A percentile compares a stretch with the other conserved stretches of the same genome.
Evolutionary conservation across 1,284 basidiomycete genomes (phyloP).

Genomic region (Boletellus sp.): DNA sequence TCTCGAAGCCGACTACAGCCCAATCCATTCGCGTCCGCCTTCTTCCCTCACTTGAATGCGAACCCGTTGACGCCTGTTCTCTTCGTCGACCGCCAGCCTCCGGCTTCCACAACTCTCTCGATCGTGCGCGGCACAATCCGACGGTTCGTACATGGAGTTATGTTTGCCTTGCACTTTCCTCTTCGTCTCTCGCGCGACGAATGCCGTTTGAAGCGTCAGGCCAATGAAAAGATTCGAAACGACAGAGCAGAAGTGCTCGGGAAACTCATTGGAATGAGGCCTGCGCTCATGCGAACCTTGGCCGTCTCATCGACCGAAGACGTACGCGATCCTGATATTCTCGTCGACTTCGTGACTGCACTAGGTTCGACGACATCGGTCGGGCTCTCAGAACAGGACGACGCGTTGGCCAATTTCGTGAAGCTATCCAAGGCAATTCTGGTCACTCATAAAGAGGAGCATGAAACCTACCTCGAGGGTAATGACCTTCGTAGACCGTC

Average conservation of each 20-base stretch:
- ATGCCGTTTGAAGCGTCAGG: constrained; percentile 54
- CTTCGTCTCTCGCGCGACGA: constrained; percentile 55
- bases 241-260: constrained; percentile 63
- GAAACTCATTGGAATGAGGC: constrained; percentile 50
- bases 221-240: constrained; percentile 59
- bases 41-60: constrained; percentile 59
- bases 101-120: constrained; percentile 9
- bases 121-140: constrained; percentile 4
- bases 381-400: constrained; percentile 9
- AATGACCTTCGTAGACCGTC: constrained; percentile 55
- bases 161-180: constrained; percentile 20
- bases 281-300: constrained; percentile 35
- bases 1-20: constrained; percentile 42
- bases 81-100: constrained; percentile 7
- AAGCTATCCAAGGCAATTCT: constrained; percentile 21
- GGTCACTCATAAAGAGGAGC: constrained; percentile 27
- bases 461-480: constrained; percentile 32
- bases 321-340: constrained; percentile 9
- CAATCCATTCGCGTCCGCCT: constrained; percentile 46
- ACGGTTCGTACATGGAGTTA: constrained; percentile 12
- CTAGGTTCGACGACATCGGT: constrained; percentile 18
- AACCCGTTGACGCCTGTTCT: constrained; percentile 8
- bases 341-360: constrained; percentile 20
- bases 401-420: constrained; percentile 24
- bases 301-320: constrained; percentile 5